Evolutionary conservation across 139 green algal genomes (phyloP).

Genomic region (Chlorella sp.): DNA sequence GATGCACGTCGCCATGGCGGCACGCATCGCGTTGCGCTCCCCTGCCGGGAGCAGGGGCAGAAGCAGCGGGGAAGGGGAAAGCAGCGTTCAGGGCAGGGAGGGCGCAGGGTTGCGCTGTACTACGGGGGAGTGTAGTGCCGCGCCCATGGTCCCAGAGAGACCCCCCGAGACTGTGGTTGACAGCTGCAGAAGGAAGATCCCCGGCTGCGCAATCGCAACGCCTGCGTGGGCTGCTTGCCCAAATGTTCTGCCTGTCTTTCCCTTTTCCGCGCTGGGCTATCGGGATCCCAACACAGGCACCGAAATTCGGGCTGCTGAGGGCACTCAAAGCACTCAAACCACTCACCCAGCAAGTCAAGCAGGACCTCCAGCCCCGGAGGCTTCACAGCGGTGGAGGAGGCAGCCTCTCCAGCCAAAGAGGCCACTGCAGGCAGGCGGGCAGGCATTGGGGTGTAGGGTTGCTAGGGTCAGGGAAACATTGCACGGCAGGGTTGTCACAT

Average conservation of each 20-base stretch:
- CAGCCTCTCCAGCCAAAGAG: conserved; percentile 2
- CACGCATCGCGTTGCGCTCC: conserved; percentile 29
- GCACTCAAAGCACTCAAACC: too few relatives aligned
- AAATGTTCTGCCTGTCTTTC: too few relatives aligned
- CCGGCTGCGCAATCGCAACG: neutral
- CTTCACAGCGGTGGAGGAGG: neutral
- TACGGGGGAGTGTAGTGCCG: too few relatives aligned
- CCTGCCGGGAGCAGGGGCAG: conserved; percentile 25
- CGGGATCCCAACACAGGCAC: too few relatives aligned
- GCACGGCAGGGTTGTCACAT: too few relatives aligned
- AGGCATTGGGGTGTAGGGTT: too few relatives aligned
- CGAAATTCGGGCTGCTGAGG: too few relatives aligned
- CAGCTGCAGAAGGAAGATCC: neutral
- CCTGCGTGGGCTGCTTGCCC: neutral
- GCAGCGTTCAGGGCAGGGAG: neutral
- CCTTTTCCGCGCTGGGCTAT: too few relatives aligned
- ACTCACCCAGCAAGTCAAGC: conserved; percentile 67
- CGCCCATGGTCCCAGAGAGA: too few relatives aligned
- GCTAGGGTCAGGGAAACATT: too few relatives aligned
- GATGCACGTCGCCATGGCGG: conserved; percentile 54
- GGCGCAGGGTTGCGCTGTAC: too few relatives aligned
- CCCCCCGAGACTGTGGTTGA: too few relatives aligned
- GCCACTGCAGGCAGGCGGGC: conserved; percentile 14
- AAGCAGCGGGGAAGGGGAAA: neutral
- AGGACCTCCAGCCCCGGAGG: conserved; percentile 62